phyloP scores from a whole-genome alignment of 176 grass and related monocot species.

The Pharus latifolius region DNA sequence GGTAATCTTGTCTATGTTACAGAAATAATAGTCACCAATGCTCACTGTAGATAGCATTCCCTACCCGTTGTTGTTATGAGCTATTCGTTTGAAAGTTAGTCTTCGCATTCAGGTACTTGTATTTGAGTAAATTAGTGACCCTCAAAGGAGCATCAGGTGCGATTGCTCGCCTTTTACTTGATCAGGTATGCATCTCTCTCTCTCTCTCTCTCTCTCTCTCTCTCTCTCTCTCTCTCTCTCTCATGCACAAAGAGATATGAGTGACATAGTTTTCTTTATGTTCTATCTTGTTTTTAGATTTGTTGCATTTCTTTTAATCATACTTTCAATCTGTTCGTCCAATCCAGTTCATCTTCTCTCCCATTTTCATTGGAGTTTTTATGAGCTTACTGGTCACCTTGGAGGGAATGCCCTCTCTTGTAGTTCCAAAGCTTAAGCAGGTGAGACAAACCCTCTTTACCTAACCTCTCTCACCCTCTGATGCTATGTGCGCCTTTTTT shows the following conservation, averaged over 20 bases:
- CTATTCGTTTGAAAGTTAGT: slow-evolving; percentile 19
- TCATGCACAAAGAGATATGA: not conserved
- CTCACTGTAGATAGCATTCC: not conserved
- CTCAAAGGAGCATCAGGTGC: slow-evolving; percentile 53
- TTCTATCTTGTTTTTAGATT: not conserved
- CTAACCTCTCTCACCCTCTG: too few relatives aligned
- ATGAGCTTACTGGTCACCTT: slow-evolving; percentile 69
- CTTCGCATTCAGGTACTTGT: slow-evolving; percentile 59
- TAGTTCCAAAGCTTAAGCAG: slow-evolving; percentile 87
- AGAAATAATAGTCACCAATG: not conserved
- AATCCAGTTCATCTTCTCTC: slow-evolving; percentile 75
- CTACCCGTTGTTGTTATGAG: not conserved
- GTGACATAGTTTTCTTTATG: not conserved
- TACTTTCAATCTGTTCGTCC: not conserved
- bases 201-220: too few relatives aligned
- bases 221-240: not conserved
- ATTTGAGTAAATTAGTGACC: slow-evolving; percentile 80
- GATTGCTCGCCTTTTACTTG: slow-evolving; percentile 60
- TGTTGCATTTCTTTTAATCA: slow-evolving; percentile 4
- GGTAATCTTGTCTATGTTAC: slow-evolving; percentile 37
- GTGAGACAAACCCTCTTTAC: slow-evolving; percentile 27
- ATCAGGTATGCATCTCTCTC: slow-evolving; percentile 62
- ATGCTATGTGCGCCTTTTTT: not conserved
- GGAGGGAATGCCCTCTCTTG: slow-evolving; percentile 66
- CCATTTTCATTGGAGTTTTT: slow-evolving; percentile 83